These are phyloP conservation scores for Kodamaea neixiangensis DNA, from an alignment of 805 yeast species.

Conservation along the genomic window DNA sequence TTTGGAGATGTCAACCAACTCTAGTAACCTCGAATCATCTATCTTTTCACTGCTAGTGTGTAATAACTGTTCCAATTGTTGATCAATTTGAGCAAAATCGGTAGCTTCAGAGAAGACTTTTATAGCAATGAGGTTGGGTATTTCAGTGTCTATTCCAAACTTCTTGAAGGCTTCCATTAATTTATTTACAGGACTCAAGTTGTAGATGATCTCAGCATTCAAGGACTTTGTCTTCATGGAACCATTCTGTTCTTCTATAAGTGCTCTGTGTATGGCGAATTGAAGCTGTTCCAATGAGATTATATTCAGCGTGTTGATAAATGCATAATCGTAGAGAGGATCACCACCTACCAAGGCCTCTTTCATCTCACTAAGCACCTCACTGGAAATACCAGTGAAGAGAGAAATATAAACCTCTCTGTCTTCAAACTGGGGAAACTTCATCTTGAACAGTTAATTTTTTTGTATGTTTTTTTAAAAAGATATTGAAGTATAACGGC, in stretches of 20 bases:
- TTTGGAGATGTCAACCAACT: slow-evolving; percentile 26
- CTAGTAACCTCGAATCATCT: slow-evolving; percentile 26
- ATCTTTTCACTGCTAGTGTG: slow-evolving; percentile 11
- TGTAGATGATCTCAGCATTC: slow-evolving; percentile 71
- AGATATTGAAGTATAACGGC: background rate
- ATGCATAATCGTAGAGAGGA: slow-evolving; percentile 57
- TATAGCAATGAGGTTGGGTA: slow-evolving; percentile 50
- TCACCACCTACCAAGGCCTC: slow-evolving; percentile 46
- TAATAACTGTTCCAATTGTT: slow-evolving; percentile 27
- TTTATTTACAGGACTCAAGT: slow-evolving; percentile 69
- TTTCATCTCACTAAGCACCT: slow-evolving; percentile 42
- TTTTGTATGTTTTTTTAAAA: background rate
- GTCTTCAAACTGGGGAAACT: slow-evolving; percentile 51
- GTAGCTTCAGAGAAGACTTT: slow-evolving; percentile 34
- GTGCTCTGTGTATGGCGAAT: slow-evolving; percentile 60
- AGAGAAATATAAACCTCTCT: slow-evolving; percentile 40
- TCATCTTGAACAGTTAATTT: slow-evolving; percentile 5
- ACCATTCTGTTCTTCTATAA: slow-evolving; percentile 50
- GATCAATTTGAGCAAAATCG: background rate
- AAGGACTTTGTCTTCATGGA: slow-evolving; percentile 61
- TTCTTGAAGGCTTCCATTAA: slow-evolving; percentile 68
- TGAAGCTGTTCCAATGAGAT: slow-evolving; percentile 62
- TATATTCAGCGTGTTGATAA: slow-evolving; percentile 60
- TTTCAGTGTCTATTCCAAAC: slow-evolving; percentile 64
- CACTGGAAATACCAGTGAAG: slow-evolving; percentile 48